Percentiles rank a stretch among this genome's conserved stretches.
phyloP scores from a whole-genome alignment of 148 eudicot species.

The Spergularia bocconei region DNA sequence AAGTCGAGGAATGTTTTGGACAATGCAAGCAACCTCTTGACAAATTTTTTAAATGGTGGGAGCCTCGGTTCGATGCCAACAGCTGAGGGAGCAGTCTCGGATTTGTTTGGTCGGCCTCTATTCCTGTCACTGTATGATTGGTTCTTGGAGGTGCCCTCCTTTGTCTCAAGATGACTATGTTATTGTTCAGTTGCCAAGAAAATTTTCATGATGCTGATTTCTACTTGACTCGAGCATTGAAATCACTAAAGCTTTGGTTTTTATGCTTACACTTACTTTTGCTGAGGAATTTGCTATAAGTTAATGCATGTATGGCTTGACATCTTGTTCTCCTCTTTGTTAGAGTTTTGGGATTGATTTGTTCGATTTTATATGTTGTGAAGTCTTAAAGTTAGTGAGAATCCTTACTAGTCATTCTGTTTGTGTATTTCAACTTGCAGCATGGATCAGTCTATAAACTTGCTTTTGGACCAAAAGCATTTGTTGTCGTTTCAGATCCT shows the following conservation, averaged over 20 bases:
- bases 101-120: constrained; percentile 86
- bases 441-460: constrained; percentile 97
- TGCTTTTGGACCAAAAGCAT: constrained; percentile 99
- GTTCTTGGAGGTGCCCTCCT: constrained; percentile 76
- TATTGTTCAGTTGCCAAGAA: neutral
- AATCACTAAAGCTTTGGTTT: neutral
- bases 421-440: constrained; percentile 40
- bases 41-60: constrained; percentile 85
- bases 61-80: constrained; percentile 84
- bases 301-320: neutral
- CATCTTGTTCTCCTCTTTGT: neutral
- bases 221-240: neutral
- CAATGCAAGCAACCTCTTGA: constrained; percentile 92
- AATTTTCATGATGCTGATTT: neutral
- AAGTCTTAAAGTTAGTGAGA: neutral
- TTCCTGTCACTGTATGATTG: constrained; percentile 92
- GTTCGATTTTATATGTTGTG: neutral
- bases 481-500: constrained; percentile 96
- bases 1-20: constrained; percentile 71
- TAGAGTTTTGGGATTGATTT: neutral
- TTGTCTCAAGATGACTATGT: constrained; percentile 18
- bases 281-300: neutral
- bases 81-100: constrained; percentile 98
- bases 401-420: neutral
- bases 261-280: neutral